Evolutionary conservation across 345 rosid species (phyloP).

Genomic region (Brassica cretica): DNA sequence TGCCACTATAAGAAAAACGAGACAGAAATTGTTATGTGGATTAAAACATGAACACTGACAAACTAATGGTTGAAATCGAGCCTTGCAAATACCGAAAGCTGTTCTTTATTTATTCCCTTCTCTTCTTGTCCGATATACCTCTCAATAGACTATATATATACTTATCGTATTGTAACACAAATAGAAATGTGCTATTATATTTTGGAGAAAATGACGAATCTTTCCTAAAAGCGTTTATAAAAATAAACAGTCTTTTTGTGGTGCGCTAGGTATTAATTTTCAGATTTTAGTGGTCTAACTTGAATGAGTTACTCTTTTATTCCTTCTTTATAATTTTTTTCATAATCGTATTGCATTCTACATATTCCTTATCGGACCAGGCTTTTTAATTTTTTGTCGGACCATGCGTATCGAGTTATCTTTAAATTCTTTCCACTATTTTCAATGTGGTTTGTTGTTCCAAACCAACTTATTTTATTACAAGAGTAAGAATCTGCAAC

Average conservation of each 20-base stretch:
- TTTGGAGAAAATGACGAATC: constrained; percentile 26
- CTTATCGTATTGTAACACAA: constrained; percentile 26
- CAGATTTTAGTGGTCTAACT: constrained; percentile 24
- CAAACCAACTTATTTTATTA: not conserved
- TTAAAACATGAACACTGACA: constrained; percentile 9
- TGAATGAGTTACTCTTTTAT: constrained; percentile 5
- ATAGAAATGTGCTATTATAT: constrained; percentile 26
- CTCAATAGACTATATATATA: not conserved
- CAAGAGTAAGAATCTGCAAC: not conserved
- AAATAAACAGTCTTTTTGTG: constrained; percentile 12
- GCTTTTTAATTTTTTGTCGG: not conserved
- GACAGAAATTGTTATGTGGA: not conserved
- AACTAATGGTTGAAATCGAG: constrained; percentile 22
- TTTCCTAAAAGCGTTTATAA: constrained; percentile 10
- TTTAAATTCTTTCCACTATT: not conserved
- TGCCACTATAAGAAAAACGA: constrained; percentile 5
- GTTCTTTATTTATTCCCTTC: constrained; percentile 22
- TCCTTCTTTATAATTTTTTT: not conserved
- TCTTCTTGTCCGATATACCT: not conserved
- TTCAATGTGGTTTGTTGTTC: not conserved
- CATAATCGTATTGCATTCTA: constrained; percentile 14
- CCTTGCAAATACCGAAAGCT: constrained; percentile 11
- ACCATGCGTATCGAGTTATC: constrained; percentile 23
- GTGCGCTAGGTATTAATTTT: not conserved
- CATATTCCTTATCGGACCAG: constrained; percentile 17